These are phyloP conservation scores for Globisporangium radiosum DNA, from an alignment of 352 stramenopile genomes.

Conservation along the genomic window DNA sequence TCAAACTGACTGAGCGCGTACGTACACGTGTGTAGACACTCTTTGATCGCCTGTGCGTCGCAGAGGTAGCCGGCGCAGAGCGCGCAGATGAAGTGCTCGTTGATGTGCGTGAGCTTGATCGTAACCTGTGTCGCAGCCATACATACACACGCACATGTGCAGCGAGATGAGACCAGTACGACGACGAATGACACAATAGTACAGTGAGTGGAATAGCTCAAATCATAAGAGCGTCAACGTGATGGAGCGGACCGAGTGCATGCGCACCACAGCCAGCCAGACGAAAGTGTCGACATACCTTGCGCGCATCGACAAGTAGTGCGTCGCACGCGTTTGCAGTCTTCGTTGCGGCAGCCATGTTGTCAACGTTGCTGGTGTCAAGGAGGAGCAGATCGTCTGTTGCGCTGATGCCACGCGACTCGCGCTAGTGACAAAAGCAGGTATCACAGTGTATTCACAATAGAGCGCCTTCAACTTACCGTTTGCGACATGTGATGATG, in stretches of 20 bases:
- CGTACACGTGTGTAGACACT: slow-evolving; percentile 79
- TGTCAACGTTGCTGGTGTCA: neutral
- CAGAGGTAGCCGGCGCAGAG: slow-evolving; percentile 66
- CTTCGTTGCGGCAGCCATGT: neutral
- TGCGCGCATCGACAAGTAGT: slow-evolving; percentile 32
- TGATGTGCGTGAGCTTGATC: slow-evolving; percentile 38
- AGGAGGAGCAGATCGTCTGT: too few species aligned
- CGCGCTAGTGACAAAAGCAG: neutral
- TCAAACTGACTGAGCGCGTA: neutral
- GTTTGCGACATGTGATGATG: neutral
- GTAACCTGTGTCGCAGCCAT: slow-evolving; percentile 22
- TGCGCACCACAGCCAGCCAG: too few species aligned
- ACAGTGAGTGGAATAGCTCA: too few species aligned
- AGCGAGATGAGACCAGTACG: neutral
- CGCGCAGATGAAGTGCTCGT: slow-evolving; percentile 53
- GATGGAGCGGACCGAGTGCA: too few species aligned
- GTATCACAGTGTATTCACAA: neutral
- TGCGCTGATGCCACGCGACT: neutral
- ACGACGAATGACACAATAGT: neutral
- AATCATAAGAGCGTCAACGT: neutral
- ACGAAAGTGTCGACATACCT: slow-evolving; percentile 9
- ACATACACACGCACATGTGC: neutral
- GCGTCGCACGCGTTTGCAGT: slow-evolving; percentile 14
- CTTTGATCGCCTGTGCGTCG: slow-evolving; percentile 66
- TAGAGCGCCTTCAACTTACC: slow-evolving; percentile 1